These are phyloP conservation scores for Mycena chlorophos DNA, from an alignment of 768 basidiomycete species.

Conservation along the genomic window DNA sequence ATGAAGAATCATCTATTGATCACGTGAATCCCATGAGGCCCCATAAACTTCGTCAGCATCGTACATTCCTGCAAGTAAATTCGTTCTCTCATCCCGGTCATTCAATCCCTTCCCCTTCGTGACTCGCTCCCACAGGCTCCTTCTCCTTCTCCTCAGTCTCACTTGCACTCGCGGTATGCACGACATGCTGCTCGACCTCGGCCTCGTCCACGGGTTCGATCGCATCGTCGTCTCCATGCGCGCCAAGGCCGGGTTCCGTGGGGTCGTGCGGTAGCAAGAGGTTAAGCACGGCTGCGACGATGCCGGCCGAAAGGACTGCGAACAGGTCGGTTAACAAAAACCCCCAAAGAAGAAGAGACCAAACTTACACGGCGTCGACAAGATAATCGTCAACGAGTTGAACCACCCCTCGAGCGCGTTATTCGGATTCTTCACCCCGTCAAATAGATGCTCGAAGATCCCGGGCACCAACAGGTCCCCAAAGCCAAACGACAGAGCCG, in stretches of 20 bases:
- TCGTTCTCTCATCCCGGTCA: too few species aligned
- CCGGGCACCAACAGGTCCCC: slow-evolving; percentile 67
- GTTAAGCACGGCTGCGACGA: slow-evolving; percentile 61
- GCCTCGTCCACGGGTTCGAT: slow-evolving; percentile 24
- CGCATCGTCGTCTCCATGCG: slow-evolving; percentile 27
- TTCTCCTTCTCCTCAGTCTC: background rate
- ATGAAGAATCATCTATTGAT: too few species aligned
- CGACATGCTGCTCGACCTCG: slow-evolving; percentile 32
- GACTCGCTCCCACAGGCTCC: too few species aligned
- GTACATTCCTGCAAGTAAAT: too few species aligned
- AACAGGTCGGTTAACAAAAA: slow-evolving; percentile 4
- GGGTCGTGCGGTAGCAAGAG: slow-evolving; percentile 51
- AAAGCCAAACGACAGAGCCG: slow-evolving; percentile 67
- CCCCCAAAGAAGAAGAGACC: background rate
- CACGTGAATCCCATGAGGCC: too few species aligned
- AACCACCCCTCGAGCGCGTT: slow-evolving; percentile 67
- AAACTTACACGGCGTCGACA: slow-evolving; percentile 77
- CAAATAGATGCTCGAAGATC: slow-evolving; percentile 71
- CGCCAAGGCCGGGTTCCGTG: background rate
- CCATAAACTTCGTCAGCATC: too few species aligned
- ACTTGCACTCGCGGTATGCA: background rate
- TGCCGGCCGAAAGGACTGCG: slow-evolving; percentile 55
- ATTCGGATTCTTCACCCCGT: slow-evolving; percentile 52
- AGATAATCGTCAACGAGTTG: slow-evolving; percentile 74
- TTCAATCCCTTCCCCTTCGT: background rate